These are phyloP conservation scores for Metarhizium anisopliae DNA, from an alignment of 2,329 filamentous ascomycete genomes.

Conservation along the genomic window DNA sequence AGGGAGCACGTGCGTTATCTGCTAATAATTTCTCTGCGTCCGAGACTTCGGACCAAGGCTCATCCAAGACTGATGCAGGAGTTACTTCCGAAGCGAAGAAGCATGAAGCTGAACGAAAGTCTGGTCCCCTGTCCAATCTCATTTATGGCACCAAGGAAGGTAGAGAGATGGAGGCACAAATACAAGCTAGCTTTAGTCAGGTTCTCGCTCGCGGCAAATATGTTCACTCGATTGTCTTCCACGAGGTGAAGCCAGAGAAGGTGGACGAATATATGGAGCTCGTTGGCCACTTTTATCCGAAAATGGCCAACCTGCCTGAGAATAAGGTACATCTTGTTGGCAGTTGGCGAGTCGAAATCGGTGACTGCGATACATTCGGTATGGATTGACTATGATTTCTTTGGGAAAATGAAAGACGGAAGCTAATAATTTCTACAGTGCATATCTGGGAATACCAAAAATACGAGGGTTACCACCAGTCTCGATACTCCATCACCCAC, in stretches of 20 bases:
- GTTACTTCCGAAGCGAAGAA: constrained; percentile 46
- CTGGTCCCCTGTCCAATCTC: constrained; percentile 69
- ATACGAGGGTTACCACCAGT: constrained; percentile 91
- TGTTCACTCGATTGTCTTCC: constrained; percentile 94
- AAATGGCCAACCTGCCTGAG: constrained; percentile 72
- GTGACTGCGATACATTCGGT: constrained; percentile 96
- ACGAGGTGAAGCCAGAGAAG: constrained; percentile 90
- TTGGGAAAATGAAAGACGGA: neutral
- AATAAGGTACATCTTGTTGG: constrained; percentile 95
- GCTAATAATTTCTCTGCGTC: constrained; percentile 29
- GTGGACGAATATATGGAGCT: constrained; percentile 90
- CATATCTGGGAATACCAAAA: constrained; percentile 99
- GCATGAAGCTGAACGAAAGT: constrained; percentile 53
- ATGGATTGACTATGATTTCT: constrained; percentile 22
- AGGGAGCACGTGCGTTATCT: constrained; percentile 70
- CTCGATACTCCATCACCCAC: constrained; percentile 71
- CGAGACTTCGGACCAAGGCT: constrained; percentile 29
- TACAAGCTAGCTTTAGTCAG: constrained; percentile 92
- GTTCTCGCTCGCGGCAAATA: constrained; percentile 95
- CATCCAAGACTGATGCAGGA: constrained; percentile 26
- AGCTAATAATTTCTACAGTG: constrained; percentile 45
- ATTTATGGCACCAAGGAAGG: constrained; percentile 98
- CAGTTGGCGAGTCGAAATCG: constrained; percentile 96
- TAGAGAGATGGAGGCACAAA: constrained; percentile 86
- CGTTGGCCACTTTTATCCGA: constrained; percentile 86